Evolutionary conservation across 768 basidiomycete species (phyloP), one percentile per base, ranked within the genome.

Genomic region (Leccinum uliginosum): DNA sequence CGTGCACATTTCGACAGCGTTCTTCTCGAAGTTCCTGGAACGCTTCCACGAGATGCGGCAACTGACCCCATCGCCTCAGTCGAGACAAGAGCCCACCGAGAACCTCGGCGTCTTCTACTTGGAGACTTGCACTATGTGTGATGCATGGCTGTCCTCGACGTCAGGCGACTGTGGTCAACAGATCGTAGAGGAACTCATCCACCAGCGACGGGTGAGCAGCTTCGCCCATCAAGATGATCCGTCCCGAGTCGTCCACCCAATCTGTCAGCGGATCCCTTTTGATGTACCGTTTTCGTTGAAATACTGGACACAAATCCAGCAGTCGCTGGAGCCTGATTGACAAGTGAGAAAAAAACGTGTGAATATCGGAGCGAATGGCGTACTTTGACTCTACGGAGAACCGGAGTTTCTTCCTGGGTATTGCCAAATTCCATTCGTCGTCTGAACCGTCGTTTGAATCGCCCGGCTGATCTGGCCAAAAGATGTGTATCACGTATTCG

Each of bases 201-300:
- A 80, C 82, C 65, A 80, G 61, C 44, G 80, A 70, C 11, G 83
- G 79, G 67, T 84, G 82, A 2, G 80, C 81, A 14, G 83, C 82
- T 59, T 81, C 80, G 44, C 83, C 84, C 32, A 83, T 73, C 21
- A 84, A 67, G 17, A 80, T 77, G 15, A 83, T 70, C 54, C 75
- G 71, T 14, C 76, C 79, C 11, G 71, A 69, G 14, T 78, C 75
- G 57, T 81, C 81, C 14, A 77, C 73, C 67, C 80, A 75, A 29
- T 71, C 75, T 19, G 79, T 76, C 27, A 78, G 62, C 11, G 71
- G 62, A 9, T 67, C 60, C 46, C 38, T 46, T 32, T 24, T 48
- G 15, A 76, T 72, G 23, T 76, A 67, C 7, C 68, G 64, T 3
- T 76, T 66, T 0, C 75, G 72, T 5, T 78, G 64, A 53, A 77